Evolutionary conservation across 768 basidiomycete species (phyloP), one percentile per base, ranked within the genome.

Genomic region (Bullera alba): DNA sequence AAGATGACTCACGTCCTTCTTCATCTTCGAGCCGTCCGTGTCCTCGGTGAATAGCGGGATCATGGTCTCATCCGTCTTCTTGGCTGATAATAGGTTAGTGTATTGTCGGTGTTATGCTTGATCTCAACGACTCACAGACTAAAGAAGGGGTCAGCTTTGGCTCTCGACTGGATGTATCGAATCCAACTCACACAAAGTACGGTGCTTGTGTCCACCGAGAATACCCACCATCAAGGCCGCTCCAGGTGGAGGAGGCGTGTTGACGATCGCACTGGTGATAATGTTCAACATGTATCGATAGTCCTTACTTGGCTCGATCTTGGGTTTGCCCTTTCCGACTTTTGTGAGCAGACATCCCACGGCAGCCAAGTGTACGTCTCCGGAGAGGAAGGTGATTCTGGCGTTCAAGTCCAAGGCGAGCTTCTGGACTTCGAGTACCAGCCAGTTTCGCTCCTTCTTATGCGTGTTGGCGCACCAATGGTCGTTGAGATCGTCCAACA

Each of bases 341-440:
- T 53, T 55, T 5, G 62, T 60, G 38, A 67, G 58, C 19, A 64
- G 34, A 56, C 67, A 59, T n/a, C 67, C 86, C 0, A 90, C 86
- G 0, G 87, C 86, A 0, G 86, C 86, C 59, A 86, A 86, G 66
- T 96, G 93, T 14, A 96, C 93, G 69, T 99, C 92, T 3, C 95
- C 95, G 0, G 84, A 85, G 16, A 97, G 64, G 72, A 92, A 91
- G 0, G 83, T 79, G n/a, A 99, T 77, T 23, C 95, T 81, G 26
- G 85, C 70, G 23, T 78, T 76, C 70, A 80, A 82, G 42, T 73
- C 70, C 37, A 74, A 70, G 0, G 91, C 85, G 55, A 88, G 77
- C 19, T 77, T 75, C 70, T 96, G 93, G 56, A 87, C 77, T 65
- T 84, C 79, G 56, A 82, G 77, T 37, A 97, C 79, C 22, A 96